These are phyloP conservation scores for Hanseniaspora taiwanica DNA, from an alignment of 805 yeast genomes.

Conservation along the genomic window DNA sequence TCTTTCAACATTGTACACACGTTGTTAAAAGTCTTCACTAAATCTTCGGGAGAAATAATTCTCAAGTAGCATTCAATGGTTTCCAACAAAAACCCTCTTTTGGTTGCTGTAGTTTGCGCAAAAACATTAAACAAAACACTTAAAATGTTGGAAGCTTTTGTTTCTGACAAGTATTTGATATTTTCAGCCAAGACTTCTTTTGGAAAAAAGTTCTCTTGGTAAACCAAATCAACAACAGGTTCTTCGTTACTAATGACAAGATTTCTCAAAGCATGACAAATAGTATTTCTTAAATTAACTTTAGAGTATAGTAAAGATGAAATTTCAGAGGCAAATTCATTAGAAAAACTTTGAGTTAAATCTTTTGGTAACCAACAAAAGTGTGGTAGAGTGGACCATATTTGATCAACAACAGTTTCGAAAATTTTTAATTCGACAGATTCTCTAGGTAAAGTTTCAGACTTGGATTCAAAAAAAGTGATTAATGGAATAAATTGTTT, in stretches of 20 bases:
- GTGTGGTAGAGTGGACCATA: conserved; percentile 83
- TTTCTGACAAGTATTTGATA: conserved; percentile 41
- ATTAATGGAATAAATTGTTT: conserved; percentile 53
- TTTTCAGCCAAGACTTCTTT: conserved; percentile 39
- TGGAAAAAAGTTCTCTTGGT: conserved; percentile 49
- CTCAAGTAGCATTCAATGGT: conserved; percentile 72
- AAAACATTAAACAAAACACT: conserved; percentile 87
- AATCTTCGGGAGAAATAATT: conserved; percentile 52
- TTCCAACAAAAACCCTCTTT: conserved; percentile 74
- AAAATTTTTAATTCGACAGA: conserved; percentile 67
- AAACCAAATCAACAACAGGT: conserved; percentile 25
- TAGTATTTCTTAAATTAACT: conserved; percentile 61
- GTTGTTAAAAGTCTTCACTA: conserved; percentile 68
- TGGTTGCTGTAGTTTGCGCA: conserved; percentile 74
- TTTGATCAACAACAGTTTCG: conserved; percentile 76
- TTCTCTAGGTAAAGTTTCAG: conserved; percentile 32
- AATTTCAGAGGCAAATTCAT: conserved; percentile 63
- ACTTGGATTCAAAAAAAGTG: conserved; percentile 37
- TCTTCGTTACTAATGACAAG: conserved; percentile 58
- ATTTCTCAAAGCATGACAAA: conserved; percentile 69
- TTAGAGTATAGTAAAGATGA: conserved; percentile 63
- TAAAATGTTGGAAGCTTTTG: conserved; percentile 60
- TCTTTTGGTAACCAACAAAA: conserved; percentile 83
- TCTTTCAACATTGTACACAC: conserved; percentile 68
- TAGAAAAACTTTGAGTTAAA: conserved; percentile 47